Evolutionary conservation across 2,329 filamentous ascomycete species (phyloP).

Genomic region (Penicillium polonicum): DNA sequence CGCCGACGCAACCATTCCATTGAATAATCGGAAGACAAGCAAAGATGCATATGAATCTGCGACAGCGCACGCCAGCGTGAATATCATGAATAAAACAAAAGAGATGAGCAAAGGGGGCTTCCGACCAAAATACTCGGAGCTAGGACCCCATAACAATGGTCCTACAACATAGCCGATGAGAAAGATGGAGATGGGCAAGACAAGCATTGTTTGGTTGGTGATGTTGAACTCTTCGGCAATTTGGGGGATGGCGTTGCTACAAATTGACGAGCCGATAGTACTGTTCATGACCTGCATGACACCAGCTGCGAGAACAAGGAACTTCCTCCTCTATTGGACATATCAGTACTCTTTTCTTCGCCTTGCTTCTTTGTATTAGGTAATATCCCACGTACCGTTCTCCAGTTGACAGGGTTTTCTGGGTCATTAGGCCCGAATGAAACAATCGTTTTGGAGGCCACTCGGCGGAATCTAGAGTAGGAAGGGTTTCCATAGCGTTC

Average conservation of each 20-base stretch:
- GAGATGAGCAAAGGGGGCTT: slow-evolving; percentile 49
- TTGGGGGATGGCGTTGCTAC: slow-evolving; percentile 39
- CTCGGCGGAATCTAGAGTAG: slow-evolving; percentile 31
- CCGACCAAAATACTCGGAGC: slow-evolving; percentile 46
- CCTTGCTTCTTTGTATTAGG: neutral
- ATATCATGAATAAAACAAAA: slow-evolving; percentile 48
- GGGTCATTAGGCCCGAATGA: slow-evolving; percentile 37
- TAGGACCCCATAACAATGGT: slow-evolving; percentile 45
- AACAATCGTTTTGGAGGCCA: slow-evolving; percentile 38
- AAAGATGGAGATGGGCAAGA: slow-evolving; percentile 43
- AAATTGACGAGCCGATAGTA: slow-evolving; percentile 42
- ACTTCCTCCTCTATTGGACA: slow-evolving; percentile 25
- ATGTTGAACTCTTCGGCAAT: slow-evolving; percentile 39
- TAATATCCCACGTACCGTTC: slow-evolving; percentile 22
- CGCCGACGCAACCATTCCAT: slow-evolving; percentile 46
- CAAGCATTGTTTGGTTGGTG: slow-evolving; percentile 34
- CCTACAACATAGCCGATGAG: slow-evolving; percentile 45
- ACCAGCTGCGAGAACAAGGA: slow-evolving; percentile 37
- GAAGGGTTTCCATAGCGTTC: slow-evolving; percentile 29
- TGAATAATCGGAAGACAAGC: slow-evolving; percentile 47
- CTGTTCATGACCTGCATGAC: slow-evolving; percentile 44
- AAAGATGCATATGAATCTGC: slow-evolving; percentile 43
- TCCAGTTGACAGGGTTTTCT: slow-evolving; percentile 38
- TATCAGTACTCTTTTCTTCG: slow-evolving; percentile 1
- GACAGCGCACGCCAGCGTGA: slow-evolving; percentile 47